Base-by-base conservation (phyloP, 1,139 yeast genomes). In the Candida tetrigidarum region DNA sequence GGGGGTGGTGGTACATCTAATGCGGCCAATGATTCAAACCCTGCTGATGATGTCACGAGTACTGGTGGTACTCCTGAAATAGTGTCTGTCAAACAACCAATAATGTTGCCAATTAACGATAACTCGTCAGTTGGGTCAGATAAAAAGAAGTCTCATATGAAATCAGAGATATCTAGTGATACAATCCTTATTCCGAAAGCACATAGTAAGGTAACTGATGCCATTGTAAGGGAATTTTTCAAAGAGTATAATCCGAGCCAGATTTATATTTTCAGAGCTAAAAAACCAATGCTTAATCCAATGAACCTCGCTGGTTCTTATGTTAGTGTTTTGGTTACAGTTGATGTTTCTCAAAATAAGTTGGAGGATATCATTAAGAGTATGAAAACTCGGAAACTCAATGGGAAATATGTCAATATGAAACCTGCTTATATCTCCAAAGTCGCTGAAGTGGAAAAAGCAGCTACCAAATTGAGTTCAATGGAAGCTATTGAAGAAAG, bases 261-360 rank as follows among this genome's bases (percentile, higher is more conserved):
- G 33, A 70, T 78, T 34, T 72, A 69, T 59, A 69, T 81, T 39
- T 74, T 69, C 55, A 74, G 67, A 56, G 67, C 68, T 12, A 50
- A 44, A 39, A 47, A 43, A 37, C 45, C 48, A 20, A 50, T 40
- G 18, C 35, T 39, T 30, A 55, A 34, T 36, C 55, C 41, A 29
- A 56, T 35, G 41, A 51, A 11, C 39, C 42, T 50, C 46, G 38
- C 51, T 12, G 50, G 59, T 14, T 36, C 46, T 15, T 60, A 62
- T 45, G 75, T 75, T 11, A 77, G 81, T 46, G 88, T 84, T 1
- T 69, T 84, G 53, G 78, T 83, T 34, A 77, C 76, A 20, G 67
- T 84, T 45, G 70, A 74, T 25, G 67, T 69, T 10, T 43, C 52
- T 5, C 70, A 66, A n/a, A 71, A 62, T 16, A 64, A 64, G 7